Base-by-base conservation (phyloP, 371 early-diverging fungal genomes). In the Capillidium rhysosporum region DNA sequence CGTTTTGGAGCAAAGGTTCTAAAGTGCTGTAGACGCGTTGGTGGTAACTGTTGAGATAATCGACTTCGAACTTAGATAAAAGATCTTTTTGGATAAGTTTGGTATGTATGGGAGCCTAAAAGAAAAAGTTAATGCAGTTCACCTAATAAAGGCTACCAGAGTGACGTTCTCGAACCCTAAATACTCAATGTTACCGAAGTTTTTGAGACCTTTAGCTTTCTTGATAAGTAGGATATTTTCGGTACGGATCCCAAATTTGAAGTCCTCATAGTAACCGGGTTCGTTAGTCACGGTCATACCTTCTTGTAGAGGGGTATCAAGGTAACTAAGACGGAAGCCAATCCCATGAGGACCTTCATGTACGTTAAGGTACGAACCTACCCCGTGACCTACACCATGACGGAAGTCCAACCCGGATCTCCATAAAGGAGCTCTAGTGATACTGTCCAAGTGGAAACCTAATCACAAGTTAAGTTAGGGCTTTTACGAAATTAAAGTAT, bases 361-460 rank as follows among this genome's bases (percentile, higher is more conserved):
- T 0, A 99, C 99, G 65, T 94, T 92, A 59, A 99, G 71, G 69
- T 82, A 98, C 18, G 87, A 75, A 0, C 99, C 99, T n/a, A 99
- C 98, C 62, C 99, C 99, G 67, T 99, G 99, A 0, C 98, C 98
- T 16, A 98, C 97, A 34, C 98, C 96, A 63, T 99, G 99, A n/a
- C 89, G 81, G 79, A 76, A 99, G 62, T 99, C 96, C 40, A 94
- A 66, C 4, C 94, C 92, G 20, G 79, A 86, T 39, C 80, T 65
- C 98, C 98, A 98, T 28, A 99, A 72, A 18, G 86, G 68, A 23
- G 75, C 65, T 44, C 99, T 78, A 1, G 98, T 90, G 54, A 94
- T 64, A 20, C 82, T 73, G 62, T 97, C 98, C 18, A 99, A 65
- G 8, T 82, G 68, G 61, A 79, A 96, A 2, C 95, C 82, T 61